Evolutionary conservation across 2,329 filamentous ascomycete genomes (phyloP), one percentile per base, ranked within the genome.

Genomic region (Claviceps spartinae): DNA sequence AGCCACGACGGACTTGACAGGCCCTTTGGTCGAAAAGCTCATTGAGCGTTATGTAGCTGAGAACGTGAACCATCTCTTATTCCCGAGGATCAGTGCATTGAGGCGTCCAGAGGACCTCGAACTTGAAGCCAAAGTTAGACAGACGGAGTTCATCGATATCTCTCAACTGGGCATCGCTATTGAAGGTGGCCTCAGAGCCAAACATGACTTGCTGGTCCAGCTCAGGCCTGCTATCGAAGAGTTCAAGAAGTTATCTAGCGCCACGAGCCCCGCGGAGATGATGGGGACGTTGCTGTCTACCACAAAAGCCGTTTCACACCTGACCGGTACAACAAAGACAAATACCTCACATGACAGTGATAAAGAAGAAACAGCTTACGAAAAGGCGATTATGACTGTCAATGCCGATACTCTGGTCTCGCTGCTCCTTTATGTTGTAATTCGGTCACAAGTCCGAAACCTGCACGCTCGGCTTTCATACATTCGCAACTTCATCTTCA

Each of bases 401-500:
- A 83, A 95, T 61, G 93, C 93, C 4, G 93, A 98, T 67, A 88
- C 91, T 0, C 72, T 98, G 30, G 93, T 98, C 2, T 96, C 93
- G 0, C 71, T 98, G 54, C 75, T 98, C 14, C 75, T 98, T 20
- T 83, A 95, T 55, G 89, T 98, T 16, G 86, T 98, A 11, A 97
- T 98, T 55, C 80, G 91, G 56, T 88, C 91, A 11, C 86, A 93
- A 54, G 82, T 95, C 26, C 82, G 86, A 54, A 85, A 96, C 67
- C 73, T 98, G 8, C 88, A 95, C 60, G 89, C 93, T 3, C 80
- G 91, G 20, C 72, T 98, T 47, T 76, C 86, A n/a, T 98, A 97
- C 65, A 95, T 97, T 76, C 86, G 91, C 44, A 88, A 95, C 62
- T 98, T 96, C 63, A 93, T 96, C 58, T 98, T 95, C 67, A 90